Conservation (phyloP, 139 green algal genomes). For the Tetratostichococcus sp. region DNA sequence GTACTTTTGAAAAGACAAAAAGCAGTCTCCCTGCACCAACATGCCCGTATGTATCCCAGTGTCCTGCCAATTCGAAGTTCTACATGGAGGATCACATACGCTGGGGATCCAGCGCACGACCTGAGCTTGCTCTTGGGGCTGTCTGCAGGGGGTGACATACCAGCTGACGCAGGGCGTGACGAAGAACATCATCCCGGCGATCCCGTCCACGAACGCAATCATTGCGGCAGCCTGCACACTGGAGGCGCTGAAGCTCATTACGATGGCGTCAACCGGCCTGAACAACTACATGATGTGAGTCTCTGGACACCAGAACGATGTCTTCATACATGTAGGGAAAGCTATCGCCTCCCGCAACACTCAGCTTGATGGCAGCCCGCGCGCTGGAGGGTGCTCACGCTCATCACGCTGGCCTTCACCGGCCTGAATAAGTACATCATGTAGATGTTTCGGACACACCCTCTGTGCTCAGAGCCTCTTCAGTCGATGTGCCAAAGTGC, state of each 20-base stretch:
- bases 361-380: constrained; percentile 82
- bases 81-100: no score
- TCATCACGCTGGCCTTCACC: constrained; percentile 80
- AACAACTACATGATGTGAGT: constrained; percentile 98
- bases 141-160: constrained; percentile 72
- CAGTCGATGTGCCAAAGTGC: no score
- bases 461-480: no score
- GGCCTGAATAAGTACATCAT: constrained; percentile 98
- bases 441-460: constrained; percentile 42
- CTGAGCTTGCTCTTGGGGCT: no score
- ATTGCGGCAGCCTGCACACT: constrained; percentile 85
- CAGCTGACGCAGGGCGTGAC: constrained; percentile 91
- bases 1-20: no score
- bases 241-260: constrained; percentile 94
- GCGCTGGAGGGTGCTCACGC: constrained; percentile 93
- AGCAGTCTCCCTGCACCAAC: no score
- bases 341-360: no score
- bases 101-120: neutral
- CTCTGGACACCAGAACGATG: neutral
- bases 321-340: no score
- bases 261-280: constrained; percentile 73
- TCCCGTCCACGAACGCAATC: constrained; percentile 98
- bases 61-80: no score
- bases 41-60: no score
- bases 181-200: constrained; percentile 99